A percentile compares a stretch with the other conserved stretches of the same genome.
Conservation (phyloP, 2,329 filamentous ascomycete species). For the Sporothrix globosa region DNA sequence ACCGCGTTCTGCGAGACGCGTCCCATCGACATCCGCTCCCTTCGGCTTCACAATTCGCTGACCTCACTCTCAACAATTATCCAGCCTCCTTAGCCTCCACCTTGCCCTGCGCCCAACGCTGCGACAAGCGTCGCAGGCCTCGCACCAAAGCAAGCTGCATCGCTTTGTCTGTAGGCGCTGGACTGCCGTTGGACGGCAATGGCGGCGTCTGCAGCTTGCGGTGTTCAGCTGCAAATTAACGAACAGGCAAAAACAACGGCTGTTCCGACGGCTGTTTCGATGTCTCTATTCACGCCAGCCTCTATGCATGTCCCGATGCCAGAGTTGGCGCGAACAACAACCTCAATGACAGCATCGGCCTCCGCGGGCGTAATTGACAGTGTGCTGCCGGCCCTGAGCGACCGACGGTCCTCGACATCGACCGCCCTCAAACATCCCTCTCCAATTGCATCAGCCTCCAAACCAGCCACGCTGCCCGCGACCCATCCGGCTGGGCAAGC, state of each 20-base stretch:
- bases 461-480: background rate
- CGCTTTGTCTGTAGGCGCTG: background rate
- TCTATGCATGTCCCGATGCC: no score
- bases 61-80: background rate
- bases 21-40: background rate
- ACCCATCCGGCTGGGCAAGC: background rate
- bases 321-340: background rate
- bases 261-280: no score
- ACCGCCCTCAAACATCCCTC: background rate
- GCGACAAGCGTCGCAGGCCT: background rate
- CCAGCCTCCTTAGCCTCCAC: background rate
- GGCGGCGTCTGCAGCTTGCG: background rate
- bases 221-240: background rate
- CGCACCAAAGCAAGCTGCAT: background rate
- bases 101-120: background rate
- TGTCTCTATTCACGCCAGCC: background rate
- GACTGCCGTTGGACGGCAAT: background rate
- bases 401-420: background rate
- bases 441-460: background rate
- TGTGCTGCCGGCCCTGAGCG: background rate
- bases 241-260: background rate
- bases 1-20: constrained; percentile 18
- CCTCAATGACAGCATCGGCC: background rate
- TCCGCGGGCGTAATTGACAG: background rate
- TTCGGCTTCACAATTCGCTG: background rate